Base-by-base conservation (phyloP, 2,329 filamentous ascomycete species). In the Aspergillus sp. region DNA sequence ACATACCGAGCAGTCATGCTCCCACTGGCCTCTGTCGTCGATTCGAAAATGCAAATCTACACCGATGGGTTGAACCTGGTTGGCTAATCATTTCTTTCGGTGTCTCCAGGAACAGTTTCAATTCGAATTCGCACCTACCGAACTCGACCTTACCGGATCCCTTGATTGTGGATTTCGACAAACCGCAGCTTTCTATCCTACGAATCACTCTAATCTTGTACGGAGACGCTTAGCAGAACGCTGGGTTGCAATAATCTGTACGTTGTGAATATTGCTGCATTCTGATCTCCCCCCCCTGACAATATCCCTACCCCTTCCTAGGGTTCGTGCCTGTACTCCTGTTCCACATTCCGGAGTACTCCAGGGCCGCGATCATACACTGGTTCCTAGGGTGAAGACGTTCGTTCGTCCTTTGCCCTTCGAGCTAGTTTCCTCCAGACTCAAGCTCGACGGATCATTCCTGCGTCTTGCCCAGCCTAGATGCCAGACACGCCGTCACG, bases 381-480 rank as follows among this genome's bases (percentile, higher is more conserved):
- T 61, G 59, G 65, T 67, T 70, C 68, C 66, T 69, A 72, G 68
- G 71, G 74, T 75, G 76, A 76, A 79, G 75, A 73, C 76, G 76
- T 79, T 79, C 64, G 73, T 72, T 79, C 76, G 76, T 77, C 59
- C 73, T 79, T 76, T 70, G 72, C 70, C 70, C 71, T 64, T 70
- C 57, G 63, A 48, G 69, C 65, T 73, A 68, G 72, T 68, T 71
- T 73, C 66, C 67, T 64, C 57, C 68, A 71, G 65, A 67, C 65
- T 68, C 66, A 62, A 66, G 65, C 69, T 70, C 69, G 68, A 64
- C 70, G 68, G 68, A 68, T 74, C 71, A 77, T 77, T 76, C 73
- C 73, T 72, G 68, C 60, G 63, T 68, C 63, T 64, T 66, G 67
- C 64, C 67, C 69, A 70, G 70, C 70, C 74, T 73, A 76, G 74